Percentiles rank a stretch among this genome's conserved stretches.
Conservation (phyloP, 495 filamentous ascomycete genomes). For the Annulohypoxylon moriforme region DNA sequence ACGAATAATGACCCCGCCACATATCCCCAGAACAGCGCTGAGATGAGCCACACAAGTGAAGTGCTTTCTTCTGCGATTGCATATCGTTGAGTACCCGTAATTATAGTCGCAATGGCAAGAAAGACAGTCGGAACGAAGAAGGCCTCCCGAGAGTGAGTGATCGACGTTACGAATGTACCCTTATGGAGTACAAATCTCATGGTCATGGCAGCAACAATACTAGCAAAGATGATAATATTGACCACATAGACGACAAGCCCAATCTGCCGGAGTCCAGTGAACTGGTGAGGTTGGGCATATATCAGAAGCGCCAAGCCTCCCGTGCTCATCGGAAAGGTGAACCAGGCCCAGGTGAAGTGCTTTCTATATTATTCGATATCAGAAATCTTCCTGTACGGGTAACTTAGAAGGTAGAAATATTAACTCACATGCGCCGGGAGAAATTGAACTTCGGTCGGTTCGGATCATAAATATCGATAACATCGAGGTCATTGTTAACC, state of each 20-base stretch:
- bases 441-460: conserved; percentile 40
- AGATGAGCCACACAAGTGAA: conserved; percentile 51
- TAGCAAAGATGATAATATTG: conserved; percentile 69
- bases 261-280: conserved; percentile 67
- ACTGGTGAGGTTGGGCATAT: conserved; percentile 67
- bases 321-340: conserved; percentile 71
- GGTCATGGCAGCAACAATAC: conserved; percentile 59
- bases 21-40: conserved; percentile 64
- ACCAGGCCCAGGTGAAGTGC: conserved; percentile 80
- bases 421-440: conserved; percentile 57
- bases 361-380: conserved; percentile 10
- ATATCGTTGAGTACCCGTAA: conserved; percentile 68
- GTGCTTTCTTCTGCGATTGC: conserved; percentile 57
- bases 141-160: conserved; percentile 70
- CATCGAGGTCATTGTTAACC: background rate
- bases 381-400: background rate
- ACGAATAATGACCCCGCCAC: conserved; percentile 53
- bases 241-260: conserved; percentile 70
- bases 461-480: conserved; percentile 35
- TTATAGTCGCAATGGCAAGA: conserved; percentile 71
- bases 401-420: no score
- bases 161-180: conserved; percentile 62
- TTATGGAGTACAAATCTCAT: conserved; percentile 67
- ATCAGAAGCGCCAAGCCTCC: conserved; percentile 73
- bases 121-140: conserved; percentile 77